Percentiles rank a stretch among this genome's conserved stretches.
phyloP scores from a whole-genome alignment of 2,329 filamentous ascomycete species.

The Aureobasidium melanogenum region DNA sequence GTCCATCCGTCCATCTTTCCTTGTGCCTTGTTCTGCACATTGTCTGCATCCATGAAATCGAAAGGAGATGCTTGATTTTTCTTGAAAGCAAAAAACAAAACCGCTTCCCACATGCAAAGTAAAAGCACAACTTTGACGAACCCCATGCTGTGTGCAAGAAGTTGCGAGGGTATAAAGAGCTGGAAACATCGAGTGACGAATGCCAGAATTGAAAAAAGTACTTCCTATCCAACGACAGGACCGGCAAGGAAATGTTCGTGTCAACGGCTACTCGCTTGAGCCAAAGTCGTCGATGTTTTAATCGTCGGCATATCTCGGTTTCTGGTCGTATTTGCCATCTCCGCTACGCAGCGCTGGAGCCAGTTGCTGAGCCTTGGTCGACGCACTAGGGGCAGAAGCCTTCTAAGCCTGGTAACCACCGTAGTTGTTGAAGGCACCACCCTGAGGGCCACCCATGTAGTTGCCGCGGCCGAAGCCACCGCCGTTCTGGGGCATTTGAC shows the following conservation, averaged over 20 bases:
- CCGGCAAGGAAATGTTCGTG: slow-evolving; percentile 9
- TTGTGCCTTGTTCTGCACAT: background rate
- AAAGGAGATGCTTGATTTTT: slow-evolving; percentile 10
- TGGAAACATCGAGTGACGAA: slow-evolving; percentile 7
- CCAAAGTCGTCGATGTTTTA: slow-evolving; percentile 8
- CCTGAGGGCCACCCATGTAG: slow-evolving; percentile 43
- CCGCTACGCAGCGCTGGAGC: background rate
- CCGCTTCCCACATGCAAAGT: slow-evolving; percentile 10
- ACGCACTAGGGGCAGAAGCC: background rate
- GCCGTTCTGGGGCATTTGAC: slow-evolving; percentile 53
- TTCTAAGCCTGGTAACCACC: slow-evolving; percentile 47
- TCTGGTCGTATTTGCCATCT: background rate
- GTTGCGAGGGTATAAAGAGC: slow-evolving; percentile 8
- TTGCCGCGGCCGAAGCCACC: slow-evolving; percentile 76
- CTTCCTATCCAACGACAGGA: slow-evolving; percentile 9
- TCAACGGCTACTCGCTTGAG: slow-evolving; percentile 8
- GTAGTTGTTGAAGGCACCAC: slow-evolving; percentile 36
- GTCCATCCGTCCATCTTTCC: slow-evolving; percentile 3
- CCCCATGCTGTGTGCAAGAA: slow-evolving; percentile 8
- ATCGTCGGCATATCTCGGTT: background rate
- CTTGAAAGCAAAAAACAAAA: slow-evolving; percentile 4
- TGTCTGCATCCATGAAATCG: slow-evolving; percentile 5
- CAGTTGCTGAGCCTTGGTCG: background rate
- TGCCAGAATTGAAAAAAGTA: slow-evolving; percentile 5
- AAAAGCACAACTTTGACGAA: slow-evolving; percentile 11